These are phyloP conservation scores for Ogataea thermomethanolica DNA, from an alignment of 805 yeast species.

Conservation along the genomic window DNA sequence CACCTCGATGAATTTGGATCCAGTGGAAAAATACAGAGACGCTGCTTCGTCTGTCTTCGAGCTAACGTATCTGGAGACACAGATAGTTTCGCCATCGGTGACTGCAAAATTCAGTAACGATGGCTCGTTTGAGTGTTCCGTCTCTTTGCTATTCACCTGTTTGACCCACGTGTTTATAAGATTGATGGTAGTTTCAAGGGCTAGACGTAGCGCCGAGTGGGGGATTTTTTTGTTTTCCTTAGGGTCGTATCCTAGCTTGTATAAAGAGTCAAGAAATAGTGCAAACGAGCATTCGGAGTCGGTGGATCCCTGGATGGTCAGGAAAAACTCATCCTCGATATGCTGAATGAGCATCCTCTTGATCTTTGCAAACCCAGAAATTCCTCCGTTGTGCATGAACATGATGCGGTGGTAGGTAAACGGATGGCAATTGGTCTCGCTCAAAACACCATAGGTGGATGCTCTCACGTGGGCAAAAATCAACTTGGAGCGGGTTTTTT, in stretches of 20 bases:
- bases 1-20: conserved; percentile 84
- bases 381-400: conserved; percentile 98
- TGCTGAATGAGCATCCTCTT: conserved; percentile 71
- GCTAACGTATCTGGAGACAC: conserved; percentile 83
- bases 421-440: conserved; percentile 97
- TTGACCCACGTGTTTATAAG: conserved; percentile 77
- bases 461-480: conserved; percentile 97
- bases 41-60: conserved; percentile 95
- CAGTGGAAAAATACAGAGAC: conserved; percentile 89
- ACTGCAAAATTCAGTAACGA: conserved; percentile 90
- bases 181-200: conserved; percentile 70
- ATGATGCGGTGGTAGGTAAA: conserved; percentile 81
- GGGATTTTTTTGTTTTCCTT: conserved; percentile 28
- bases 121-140: conserved; percentile 49
- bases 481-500: conserved; percentile 76
- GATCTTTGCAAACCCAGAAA: conserved; percentile 66
- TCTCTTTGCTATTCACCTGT: conserved; percentile 42
- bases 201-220: conserved; percentile 58
- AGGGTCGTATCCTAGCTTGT: conserved; percentile 75
- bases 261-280: conserved; percentile 71
- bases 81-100: conserved; percentile 85
- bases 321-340: conserved; percentile 75
- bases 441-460: conserved; percentile 87
- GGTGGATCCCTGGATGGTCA: conserved; percentile 85
- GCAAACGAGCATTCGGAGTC: conserved; percentile 97